Conservation (phyloP, 768 basidiomycete genomes). For the Albatrellus ellisii region DNA sequence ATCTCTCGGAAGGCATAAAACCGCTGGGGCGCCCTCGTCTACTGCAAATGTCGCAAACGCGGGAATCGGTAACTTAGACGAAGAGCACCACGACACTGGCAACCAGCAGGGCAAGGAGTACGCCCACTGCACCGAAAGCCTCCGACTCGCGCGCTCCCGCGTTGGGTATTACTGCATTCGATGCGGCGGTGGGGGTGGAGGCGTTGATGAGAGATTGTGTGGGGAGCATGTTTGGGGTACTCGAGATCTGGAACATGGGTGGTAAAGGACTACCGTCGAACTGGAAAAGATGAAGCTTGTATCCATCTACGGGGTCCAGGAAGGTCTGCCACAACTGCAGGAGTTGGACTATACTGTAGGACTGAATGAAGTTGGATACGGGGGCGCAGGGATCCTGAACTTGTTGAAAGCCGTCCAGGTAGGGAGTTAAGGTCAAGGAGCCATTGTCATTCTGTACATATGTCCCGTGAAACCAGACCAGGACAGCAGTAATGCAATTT, state of each 20-base stretch:
- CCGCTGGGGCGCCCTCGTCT: too few relatives aligned
- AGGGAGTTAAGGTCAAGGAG: conserved; percentile 60
- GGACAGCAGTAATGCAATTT: conserved; percentile 78
- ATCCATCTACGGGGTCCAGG: conserved; percentile 44
- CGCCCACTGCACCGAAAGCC: neutral
- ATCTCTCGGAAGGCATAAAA: too few relatives aligned
- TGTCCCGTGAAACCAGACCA: conserved; percentile 84
- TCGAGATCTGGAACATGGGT: conserved; percentile 52
- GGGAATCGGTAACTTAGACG: neutral
- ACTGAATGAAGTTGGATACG: conserved; percentile 74
- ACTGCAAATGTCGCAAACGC: too few relatives aligned
- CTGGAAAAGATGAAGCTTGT: conserved; percentile 64
- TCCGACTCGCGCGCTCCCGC: conserved; percentile 1
- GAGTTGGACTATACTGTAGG: conserved; percentile 66
- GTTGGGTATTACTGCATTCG: neutral
- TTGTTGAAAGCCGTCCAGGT: conserved; percentile 88
- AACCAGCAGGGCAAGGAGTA: conserved; percentile 1
- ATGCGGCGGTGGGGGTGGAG: neutral
- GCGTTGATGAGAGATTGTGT: conserved; percentile 49
- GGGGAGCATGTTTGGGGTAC: conserved; percentile 80
- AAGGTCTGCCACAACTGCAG: conserved; percentile 60
- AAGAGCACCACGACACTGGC: neutral
- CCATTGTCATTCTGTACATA: conserved; percentile 61
- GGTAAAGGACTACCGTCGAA: conserved; percentile 70
- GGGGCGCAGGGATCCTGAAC: conserved; percentile 90